Evolutionary conservation across 495 filamentous ascomycete species (phyloP), one percentile per base, ranked within the genome.

Genomic region (Darksidea phi): DNA sequence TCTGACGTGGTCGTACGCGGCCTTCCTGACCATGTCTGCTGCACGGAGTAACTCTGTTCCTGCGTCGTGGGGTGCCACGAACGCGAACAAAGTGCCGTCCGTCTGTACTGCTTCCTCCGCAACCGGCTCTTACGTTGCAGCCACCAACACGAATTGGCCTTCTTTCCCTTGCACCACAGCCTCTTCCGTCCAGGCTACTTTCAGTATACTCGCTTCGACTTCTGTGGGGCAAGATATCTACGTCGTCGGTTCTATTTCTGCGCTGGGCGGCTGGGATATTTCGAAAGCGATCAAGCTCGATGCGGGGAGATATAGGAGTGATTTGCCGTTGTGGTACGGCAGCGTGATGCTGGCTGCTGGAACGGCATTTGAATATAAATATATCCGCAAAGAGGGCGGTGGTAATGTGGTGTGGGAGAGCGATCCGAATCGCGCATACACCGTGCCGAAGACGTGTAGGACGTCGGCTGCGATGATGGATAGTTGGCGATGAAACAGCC

Each of bases 1-100:
- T 65, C 74, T 89, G 15, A 88, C 86, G 15, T 89, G 86, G 86
- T 87, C 82, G 12, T 87, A 84, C 67, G 81, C 83, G 2, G 73
- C 83, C n/a, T 86, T 87, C 73, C 66, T 86, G 37, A 82, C 83
- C 6, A 82, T 82, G 41, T 75, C 80, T 23, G 77, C 73, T n/a
- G 65, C 73, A 24, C 59, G 73, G 2, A 54, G 64, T 21, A 63
- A 78, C 53, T 61, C 78, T 10, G 74, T 84, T 10, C 85, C 85
- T 0, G 63, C 78, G 2, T 78, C 84, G 3, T 84, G 79, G 78
- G 78, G 77, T 5, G 86, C 83, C 68, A 72, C 77, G 20, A 72
- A 75, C 8, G 76, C 75, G 2, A 75, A 73, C 38, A 79, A 77
- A 0, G 74, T 88, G 0, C 86, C 87, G 1, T 67, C 74, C 3